Evolutionary conservation across 2,329 filamentous ascomycete genomes (phyloP), one percentile per base, ranked within the genome.

Genomic region (Acrocalymma vagum): DNA sequence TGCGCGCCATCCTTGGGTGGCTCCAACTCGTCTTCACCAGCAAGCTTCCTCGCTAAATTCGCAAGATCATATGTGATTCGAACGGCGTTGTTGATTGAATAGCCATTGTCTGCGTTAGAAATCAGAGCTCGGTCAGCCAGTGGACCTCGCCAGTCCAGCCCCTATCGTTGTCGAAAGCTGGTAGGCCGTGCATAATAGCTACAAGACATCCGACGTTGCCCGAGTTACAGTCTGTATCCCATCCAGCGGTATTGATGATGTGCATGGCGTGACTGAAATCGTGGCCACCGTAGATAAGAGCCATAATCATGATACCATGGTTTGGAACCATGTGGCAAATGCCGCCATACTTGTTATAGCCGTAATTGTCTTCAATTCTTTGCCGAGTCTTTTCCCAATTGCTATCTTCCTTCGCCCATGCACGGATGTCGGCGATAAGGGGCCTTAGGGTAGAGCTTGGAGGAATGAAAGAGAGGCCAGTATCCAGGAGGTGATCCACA

Each of bases 221-320:
- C 3, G 67, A 66, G 30, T 71, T 72, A 50, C 67, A 71, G 40
- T 71, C 68, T 1, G 69, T 72, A 45, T 71, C 69, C 67, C 69
- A 72, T 58, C 41, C 41, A 8, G 26, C 25, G 9, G 41, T 45
- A 18, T 45, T 45, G 29, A 45, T 39, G 15, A 45, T 45, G 25
- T 45, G 41, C 41, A 45, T 45, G 6, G 41, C 35, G 9, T 21
- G 14, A 22, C 18, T 39, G 30, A 45, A 45, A 24, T 39, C 29
- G 17, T 45, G 25, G 3, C 29, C 35, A 9, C 35, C 41, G 25
- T 45, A 45, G 2, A 45, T 13, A 7, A 45, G 17, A 3, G 41
- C 25, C 29, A 45, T 38, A 18, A 45, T 39, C 41, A 45, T 45
- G 25, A 45, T 45, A 9, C 27, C 34, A 16, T 45, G 41, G 14